Evolutionary conservation across 2,329 filamentous ascomycete species (phyloP).

Genomic region (Penicillium sp.): DNA sequence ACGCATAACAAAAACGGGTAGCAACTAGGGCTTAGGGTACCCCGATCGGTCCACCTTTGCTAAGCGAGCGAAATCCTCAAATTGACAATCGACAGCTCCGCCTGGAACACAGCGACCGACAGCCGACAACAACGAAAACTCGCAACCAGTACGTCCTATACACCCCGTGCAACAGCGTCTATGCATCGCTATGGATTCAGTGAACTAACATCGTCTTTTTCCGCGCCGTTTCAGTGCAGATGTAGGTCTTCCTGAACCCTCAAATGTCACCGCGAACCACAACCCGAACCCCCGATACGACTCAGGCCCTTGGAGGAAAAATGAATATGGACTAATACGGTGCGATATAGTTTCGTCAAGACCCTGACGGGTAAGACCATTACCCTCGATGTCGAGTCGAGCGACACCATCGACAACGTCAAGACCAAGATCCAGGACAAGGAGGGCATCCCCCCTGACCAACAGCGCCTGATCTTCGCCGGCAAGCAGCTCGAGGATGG

Average conservation of each 20-base stretch:
- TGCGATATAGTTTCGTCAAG: constrained; percentile 81
- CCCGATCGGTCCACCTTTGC: constrained; percentile 29
- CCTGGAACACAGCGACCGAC: constrained; percentile 34
- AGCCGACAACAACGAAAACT: constrained; percentile 39
- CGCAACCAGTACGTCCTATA: constrained; percentile 40
- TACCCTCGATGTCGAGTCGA: constrained; percentile 98
- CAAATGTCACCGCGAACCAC: constrained; percentile 22
- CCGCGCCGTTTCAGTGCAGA: constrained; percentile 61
- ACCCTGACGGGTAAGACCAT: constrained; percentile 99
- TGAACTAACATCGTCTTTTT: constrained; percentile 42
- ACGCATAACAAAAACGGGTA: constrained; percentile 10
- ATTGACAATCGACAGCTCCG: constrained; percentile 31
- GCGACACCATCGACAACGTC: constrained; percentile 99
- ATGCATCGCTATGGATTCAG: constrained; percentile 12
- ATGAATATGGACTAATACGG: constrained; percentile 21
- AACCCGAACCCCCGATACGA: constrained; percentile 18
- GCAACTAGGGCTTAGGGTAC: constrained; percentile 36
- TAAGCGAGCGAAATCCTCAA: constrained; percentile 39
- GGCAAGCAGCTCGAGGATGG: constrained; percentile 99
- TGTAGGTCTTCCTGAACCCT: constrained; percentile 53
- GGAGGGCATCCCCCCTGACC: constrained; percentile 96
- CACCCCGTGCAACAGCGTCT: constrained; percentile 9
- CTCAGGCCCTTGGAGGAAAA: constrained; percentile 12
- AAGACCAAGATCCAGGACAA: constrained; percentile 99
- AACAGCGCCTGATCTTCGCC: constrained; percentile 97